Evolutionary conservation across 306 rosid genomes (phyloP).

Genomic region (Trifolium pratense): DNA sequence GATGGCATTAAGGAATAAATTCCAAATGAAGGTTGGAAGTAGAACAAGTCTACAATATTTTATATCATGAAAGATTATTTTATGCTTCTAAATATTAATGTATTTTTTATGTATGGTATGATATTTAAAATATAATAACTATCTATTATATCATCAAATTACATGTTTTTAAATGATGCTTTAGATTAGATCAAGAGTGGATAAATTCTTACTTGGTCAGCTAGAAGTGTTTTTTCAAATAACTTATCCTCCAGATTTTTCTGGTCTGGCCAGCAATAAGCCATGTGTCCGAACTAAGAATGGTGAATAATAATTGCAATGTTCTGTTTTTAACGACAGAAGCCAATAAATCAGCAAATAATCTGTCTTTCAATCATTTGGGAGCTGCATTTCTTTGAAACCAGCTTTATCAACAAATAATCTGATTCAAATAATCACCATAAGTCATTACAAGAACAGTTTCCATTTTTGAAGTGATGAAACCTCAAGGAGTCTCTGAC

Average conservation of each 20-base stretch:
- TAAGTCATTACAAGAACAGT: conserved; percentile 56
- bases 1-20: neutral
- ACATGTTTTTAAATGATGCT: neutral
- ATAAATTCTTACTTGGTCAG: conserved; percentile 8
- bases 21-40: neutral
- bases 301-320: conserved; percentile 49
- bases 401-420: neutral
- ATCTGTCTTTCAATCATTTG: neutral
- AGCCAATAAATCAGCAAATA: conserved; percentile 8
- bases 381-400: conserved; percentile 3
- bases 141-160: neutral
- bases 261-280: conserved; percentile 49
- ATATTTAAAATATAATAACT: neutral
- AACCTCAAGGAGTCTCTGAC: conserved; percentile 65
- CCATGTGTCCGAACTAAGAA: conserved; percentile 37
- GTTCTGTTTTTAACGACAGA: conserved; percentile 50
- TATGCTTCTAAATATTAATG: neutral
- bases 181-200: neutral
- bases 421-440: conserved; percentile 51
- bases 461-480: conserved; percentile 60
- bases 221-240: conserved; percentile 4
- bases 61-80: neutral
- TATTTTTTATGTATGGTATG: neutral
- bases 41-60: neutral
- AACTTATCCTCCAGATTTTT: conserved; percentile 47